Percentiles rank a stretch among this genome's conserved stretches.
Conservation (phyloP, 441 rosid species). For the Pelargonium myrrhifolium region DNA sequence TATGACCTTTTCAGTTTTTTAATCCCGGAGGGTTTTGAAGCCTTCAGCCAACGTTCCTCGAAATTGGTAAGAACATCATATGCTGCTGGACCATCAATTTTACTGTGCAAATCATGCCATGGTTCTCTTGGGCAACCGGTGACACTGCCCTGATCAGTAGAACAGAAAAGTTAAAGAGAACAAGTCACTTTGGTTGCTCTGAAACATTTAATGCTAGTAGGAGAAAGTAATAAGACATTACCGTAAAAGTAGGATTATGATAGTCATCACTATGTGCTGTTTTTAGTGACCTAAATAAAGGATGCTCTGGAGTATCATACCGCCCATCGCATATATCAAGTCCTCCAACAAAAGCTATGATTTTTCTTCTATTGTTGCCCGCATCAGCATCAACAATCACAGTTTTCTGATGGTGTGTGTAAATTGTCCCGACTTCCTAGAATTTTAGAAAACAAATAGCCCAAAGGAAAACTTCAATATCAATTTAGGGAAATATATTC, state of each 20-base stretch:
- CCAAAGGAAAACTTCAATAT: not conserved
- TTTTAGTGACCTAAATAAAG: slow-evolving; percentile 58
- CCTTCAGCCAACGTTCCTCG: slow-evolving; percentile 89
- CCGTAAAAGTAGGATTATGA: slow-evolving; percentile 88
- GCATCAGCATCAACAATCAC: slow-evolving; percentile 95
- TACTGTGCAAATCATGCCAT: slow-evolving; percentile 93
- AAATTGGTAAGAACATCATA: slow-evolving; percentile 86
- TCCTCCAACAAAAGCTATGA: slow-evolving; percentile 91
- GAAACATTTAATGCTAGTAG: not conserved
- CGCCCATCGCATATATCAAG: slow-evolving; percentile 97
- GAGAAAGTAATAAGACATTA: slow-evolving; percentile 25
- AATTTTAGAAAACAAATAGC: not conserved
- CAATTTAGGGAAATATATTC: not conserved
- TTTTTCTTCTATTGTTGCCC: slow-evolving; percentile 61
- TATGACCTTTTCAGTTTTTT: slow-evolving; percentile 47
- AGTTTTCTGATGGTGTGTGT: slow-evolving; percentile 94
- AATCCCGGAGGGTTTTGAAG: slow-evolving; percentile 68
- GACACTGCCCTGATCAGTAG: slow-evolving; percentile 41
- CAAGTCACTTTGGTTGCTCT: slow-evolving; percentile 4
- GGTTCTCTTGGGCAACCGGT: slow-evolving; percentile 84
- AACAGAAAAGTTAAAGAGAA: slow-evolving; percentile 15
- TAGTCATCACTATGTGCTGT: slow-evolving; percentile 77
- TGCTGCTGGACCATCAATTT: slow-evolving; percentile 95
- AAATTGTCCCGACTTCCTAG: slow-evolving; percentile 93
- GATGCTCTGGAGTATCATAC: slow-evolving; percentile 87